Evolutionary conservation across 164 flowering plant genomes (phyloP), one percentile per base, ranked within the genome.

Genomic region (Vitis vinifera): DNA sequence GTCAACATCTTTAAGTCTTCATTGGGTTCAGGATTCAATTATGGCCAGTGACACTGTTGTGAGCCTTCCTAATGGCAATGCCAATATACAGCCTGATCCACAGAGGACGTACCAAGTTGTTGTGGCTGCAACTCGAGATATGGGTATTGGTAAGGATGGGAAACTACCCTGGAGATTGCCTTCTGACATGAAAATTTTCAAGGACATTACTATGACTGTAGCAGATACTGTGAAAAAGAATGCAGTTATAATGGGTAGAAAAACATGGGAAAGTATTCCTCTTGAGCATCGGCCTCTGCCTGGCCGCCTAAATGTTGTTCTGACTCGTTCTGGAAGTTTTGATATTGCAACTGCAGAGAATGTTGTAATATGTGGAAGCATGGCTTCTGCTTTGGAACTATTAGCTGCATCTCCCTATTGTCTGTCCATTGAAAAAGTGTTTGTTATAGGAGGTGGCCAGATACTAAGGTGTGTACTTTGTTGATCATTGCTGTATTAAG

Each of bases 261-360:
- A 92, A 78, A 91, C 98, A 15, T 94, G 97, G 98, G 98, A 94
- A 73, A 89, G 97, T 68, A 88, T 94, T 67, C 97, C 97, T 15
- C 65, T 59, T 30, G 77, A 82, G 80, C 64, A 84, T 77, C 83
- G 91, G 9, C 99, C 99, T 69, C 80, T 94, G 47, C 87, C 91
- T 75, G 93, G 98, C 62, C 88, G 99, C 8, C 90, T 94, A 50
- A 94, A 90, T 86, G 96, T 94, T 69, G 91, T 94, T 67, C 80
- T 94, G 48, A 92, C 97, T 56, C 97, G 93, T 27, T 91, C 97
- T 27, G 94, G 89, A 64, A 83, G 88, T 73, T 89, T 86, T 76
- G 91, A 88, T 60, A 88, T 85, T 77, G 92, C 91, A 55, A 83
- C 85, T 59, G 86, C 86, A 7, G 97, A 92, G 77, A 90, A 90